Evolutionary conservation across 441 rosid species (phyloP).

Genomic region (Daphne laureola): DNA sequence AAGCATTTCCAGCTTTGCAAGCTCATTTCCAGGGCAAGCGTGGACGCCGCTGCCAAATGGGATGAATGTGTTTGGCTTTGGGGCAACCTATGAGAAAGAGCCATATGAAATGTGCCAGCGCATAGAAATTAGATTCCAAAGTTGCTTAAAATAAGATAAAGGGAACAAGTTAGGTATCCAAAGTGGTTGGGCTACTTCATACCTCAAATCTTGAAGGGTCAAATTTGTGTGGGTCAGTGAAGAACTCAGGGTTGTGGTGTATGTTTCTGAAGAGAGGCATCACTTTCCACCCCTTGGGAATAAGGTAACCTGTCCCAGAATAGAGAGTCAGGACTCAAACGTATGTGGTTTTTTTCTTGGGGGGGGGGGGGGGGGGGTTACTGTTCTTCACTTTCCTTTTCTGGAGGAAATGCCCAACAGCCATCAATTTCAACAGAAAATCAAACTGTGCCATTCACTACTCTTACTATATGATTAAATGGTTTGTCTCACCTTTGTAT

Average conservation of each 20-base stretch:
- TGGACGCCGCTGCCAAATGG: conserved; percentile 74
- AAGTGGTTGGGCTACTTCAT: conserved; percentile 2
- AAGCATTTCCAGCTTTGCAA: conserved; percentile 73
- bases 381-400: conserved; percentile 11
- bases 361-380: too few relatives aligned
- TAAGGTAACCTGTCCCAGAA: conserved; percentile 44
- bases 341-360: too few relatives aligned
- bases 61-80: conserved; percentile 58
- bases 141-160: background rate
- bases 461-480: too few relatives aligned
- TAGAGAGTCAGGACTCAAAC: conserved; percentile 7
- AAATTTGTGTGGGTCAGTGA: conserved; percentile 58
- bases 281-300: conserved; percentile 84
- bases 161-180: background rate
- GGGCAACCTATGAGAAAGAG: conserved; percentile 28
- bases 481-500: conserved; percentile 41
- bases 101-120: background rate
- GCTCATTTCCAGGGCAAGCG: conserved; percentile 75
- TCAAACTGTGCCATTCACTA: too few relatives aligned
- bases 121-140: background rate
- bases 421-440: too few relatives aligned
- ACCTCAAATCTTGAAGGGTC: conserved; percentile 80
- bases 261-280: conserved; percentile 71
- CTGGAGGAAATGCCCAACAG: background rate
- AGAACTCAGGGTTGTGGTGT: conserved; percentile 60